Evolutionary conservation across 805 yeast genomes (phyloP).

Genomic region (Candida berthetii): DNA sequence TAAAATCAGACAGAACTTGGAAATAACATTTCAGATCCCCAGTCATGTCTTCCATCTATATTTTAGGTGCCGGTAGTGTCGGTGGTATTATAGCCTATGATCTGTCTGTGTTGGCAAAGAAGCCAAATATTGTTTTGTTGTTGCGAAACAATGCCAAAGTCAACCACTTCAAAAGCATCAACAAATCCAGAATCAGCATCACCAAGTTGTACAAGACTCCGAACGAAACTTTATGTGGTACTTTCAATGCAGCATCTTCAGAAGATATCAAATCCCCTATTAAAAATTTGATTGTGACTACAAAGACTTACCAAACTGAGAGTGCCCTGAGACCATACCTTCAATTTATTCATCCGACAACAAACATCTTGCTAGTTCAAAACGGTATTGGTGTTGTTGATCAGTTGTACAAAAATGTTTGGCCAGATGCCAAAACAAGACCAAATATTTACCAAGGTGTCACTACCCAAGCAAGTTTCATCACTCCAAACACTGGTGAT

Average conservation of each 20-base stretch:
- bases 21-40: no score
- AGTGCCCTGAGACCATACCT: constrained; percentile 53
- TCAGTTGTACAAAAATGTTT: constrained; percentile 40
- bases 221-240: constrained; percentile 1
- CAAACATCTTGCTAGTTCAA: constrained; percentile 70
- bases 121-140: constrained; percentile 13
- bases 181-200: constrained; percentile 11
- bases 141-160: constrained; percentile 15
- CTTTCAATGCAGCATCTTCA: constrained; percentile 8
- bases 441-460: constrained; percentile 74
- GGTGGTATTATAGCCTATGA: constrained; percentile 20
- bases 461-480: constrained; percentile 78
- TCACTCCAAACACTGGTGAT: constrained; percentile 21
- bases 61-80: constrained; percentile 21
- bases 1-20: no score
- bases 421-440: constrained; percentile 39
- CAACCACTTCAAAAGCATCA: constrained; percentile 9
- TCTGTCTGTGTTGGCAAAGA: constrained; percentile 10
- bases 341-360: constrained; percentile 37
- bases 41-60: constrained; percentile 6
- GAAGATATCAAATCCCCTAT: constrained; percentile 25
- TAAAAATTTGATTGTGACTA: constrained; percentile 63
- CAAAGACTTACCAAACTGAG: constrained; percentile 73
- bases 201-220: constrained; percentile 16
- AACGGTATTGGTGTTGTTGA: constrained; percentile 87